These are phyloP conservation scores for Trichophyton mentagrophytes DNA, from an alignment of 2,329 filamentous ascomycete species.

Conservation along the genomic window DNA sequence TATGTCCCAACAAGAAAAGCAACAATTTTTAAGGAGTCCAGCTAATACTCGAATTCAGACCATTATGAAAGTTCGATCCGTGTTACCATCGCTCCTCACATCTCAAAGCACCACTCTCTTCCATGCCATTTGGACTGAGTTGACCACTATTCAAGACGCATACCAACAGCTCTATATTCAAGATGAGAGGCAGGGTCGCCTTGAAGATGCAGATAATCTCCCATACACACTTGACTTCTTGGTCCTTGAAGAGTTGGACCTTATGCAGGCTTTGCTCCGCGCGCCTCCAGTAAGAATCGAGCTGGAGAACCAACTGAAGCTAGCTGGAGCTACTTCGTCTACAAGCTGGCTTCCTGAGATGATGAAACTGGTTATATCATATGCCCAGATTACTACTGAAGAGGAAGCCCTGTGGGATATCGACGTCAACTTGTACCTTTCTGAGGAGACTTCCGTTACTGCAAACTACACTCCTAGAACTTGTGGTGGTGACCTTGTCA, in stretches of 20 bases:
- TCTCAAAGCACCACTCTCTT: constrained; percentile 76
- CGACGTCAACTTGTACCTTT: constrained; percentile 87
- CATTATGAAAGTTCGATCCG: constrained; percentile 70
- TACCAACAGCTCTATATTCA: constrained; percentile 79
- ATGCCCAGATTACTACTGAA: constrained; percentile 80
- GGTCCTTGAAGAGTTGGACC: constrained; percentile 85
- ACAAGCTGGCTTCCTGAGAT: constrained; percentile 77
- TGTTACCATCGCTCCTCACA: constrained; percentile 71
- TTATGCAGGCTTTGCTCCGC: constrained; percentile 80
- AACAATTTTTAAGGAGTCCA: neutral
- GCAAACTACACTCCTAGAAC: constrained; percentile 93
- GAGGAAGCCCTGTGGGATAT: constrained; percentile 95
- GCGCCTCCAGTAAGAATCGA: constrained; percentile 80
- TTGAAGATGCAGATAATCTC: constrained; percentile 83
- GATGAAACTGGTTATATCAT: constrained; percentile 71
- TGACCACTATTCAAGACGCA: constrained; percentile 56
- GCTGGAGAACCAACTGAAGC: constrained; percentile 63
- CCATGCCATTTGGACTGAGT: constrained; percentile 76
- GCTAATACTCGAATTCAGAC: constrained; percentile 40
- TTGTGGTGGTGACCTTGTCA: constrained; percentile 79
- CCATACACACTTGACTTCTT: constrained; percentile 91
- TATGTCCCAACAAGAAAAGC: constrained; percentile 19
- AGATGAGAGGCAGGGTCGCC: constrained; percentile 68
- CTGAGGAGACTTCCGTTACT: constrained; percentile 86
- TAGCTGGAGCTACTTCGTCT: constrained; percentile 45